Evolutionary conservation across 2,329 filamentous ascomycete species (phyloP), one percentile per base, ranked within the genome.

Genomic region (Sclerotinia glacialis): DNA sequence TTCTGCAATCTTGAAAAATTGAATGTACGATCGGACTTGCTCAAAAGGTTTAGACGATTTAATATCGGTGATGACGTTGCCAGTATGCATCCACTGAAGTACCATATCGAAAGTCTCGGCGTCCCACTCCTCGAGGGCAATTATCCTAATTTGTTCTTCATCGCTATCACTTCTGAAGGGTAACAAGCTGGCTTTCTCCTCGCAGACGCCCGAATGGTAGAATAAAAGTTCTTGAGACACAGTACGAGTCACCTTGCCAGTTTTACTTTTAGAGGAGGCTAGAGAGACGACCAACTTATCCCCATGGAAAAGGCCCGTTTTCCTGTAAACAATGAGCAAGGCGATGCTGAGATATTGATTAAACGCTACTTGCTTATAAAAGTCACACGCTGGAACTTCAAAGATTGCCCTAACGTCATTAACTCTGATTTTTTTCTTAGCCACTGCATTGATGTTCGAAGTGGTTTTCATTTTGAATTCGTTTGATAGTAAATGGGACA

Each of bases 11-110:
- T 12, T 26, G 28, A 61, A 61, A 34, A 61, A 61, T 21, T 40
- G 44, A 37, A 61, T 26, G 16, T 37, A 49, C 8, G 31, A 61
- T 26, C 23, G 28, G 12, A 49, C 23, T 49, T 23, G n/a, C 3
- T 49, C 28, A 40, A 61, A 49, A 21, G 44, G 14, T 37, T 61
- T 26, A 4, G n/a, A 23, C 2, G 31, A 12, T 0, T 34, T n/a
- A 14, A 21, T 26, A 2, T 34, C 1, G 31, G 23, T 23, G n/a
- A 42, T 16, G 47, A 64, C 8, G 18, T 55, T 64, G 23, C 60
- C 60, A 23, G 18, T 64, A 64, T 55, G 26, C 60, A 64, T 55
- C 60, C 60, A 64, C n/a, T 64, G 60, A 16, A 64, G 34, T 12
- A n/a, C 31, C 61, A 64, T 64, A 34, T 64, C 50, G 18, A 64